phyloP scores from a whole-genome alignment of 257 asterid species.

The Leonotis leonurus region DNA sequence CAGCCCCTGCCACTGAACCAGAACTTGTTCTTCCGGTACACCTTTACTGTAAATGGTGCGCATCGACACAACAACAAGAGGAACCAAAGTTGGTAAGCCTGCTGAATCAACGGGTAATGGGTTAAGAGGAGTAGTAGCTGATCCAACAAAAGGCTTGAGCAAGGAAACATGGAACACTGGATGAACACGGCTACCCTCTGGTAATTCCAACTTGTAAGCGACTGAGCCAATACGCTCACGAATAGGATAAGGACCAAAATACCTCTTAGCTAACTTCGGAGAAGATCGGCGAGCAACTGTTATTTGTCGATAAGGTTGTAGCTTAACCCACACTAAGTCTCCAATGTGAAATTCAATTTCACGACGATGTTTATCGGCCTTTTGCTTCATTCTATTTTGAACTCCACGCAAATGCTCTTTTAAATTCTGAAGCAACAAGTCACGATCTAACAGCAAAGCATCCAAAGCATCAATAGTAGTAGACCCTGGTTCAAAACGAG shows the following conservation, averaged over 20 bases:
- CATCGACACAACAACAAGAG: background rate
- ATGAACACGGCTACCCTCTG: background rate
- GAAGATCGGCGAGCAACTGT: background rate
- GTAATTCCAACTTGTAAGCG: background rate
- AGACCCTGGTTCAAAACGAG: too few species aligned
- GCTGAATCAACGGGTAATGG: background rate
- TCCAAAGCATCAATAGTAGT: too few species aligned
- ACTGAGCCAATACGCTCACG: background rate
- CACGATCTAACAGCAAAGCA: too few species aligned
- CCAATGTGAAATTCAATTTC: background rate
- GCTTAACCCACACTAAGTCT: background rate
- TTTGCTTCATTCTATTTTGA: background rate
- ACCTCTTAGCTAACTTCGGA: background rate
- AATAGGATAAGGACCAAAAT: background rate
- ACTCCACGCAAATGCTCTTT: too few species aligned
- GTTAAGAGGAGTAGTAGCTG: background rate
- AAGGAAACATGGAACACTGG: too few species aligned
- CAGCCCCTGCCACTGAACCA: background rate
- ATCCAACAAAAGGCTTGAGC: too few species aligned
- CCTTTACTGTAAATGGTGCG: background rate
- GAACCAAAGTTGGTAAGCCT: background rate
- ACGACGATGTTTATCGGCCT: background rate
- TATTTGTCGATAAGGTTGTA: background rate
- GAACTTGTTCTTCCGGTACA: background rate
- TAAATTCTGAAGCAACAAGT: too few species aligned